Evolutionary conservation across 176 grass and related monocot genomes (phyloP), one percentile per base, ranked within the genome.

Genomic region (Elymus sibiricus): DNA sequence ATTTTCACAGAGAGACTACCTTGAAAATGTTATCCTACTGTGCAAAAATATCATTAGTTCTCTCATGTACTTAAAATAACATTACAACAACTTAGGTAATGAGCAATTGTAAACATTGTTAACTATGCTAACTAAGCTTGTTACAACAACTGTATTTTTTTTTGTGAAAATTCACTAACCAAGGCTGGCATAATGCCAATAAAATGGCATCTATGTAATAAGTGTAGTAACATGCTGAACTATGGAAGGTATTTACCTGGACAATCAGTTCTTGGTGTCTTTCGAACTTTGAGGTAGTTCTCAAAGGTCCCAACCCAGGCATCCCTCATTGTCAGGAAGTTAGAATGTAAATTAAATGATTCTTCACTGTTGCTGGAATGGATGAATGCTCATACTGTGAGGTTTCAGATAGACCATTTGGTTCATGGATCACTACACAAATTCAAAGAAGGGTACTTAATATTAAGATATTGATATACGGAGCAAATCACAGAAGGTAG

Each of bases 311-410:
- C 93, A 66, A 90, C 91, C 93, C 95, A 95, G 86, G 89, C 91
- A 72, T 98, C 95, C 83, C 91, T 93, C 88, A 94, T 98, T 46
- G 95, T 98, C 19, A 98, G 91, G 60, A 87, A 98, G 74, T 95
- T 93, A 21, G 93, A 91, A 53, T 95, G 89, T 59, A 98, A 89
- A 88, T 94, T 94, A 86, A 98, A 98, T 22, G 84, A 65, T 92
- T 93, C 86, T 95, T 95, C 5, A 98, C 90, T 2, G 90, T 95
- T 78, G 93, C 76, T 60, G 91, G 91, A 70, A 98, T 89, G 2
- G 95, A 98, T 7, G 93, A 98, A 79, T 98, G 95, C 78, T 98
- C 95, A 73, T 87, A 95, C 22, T 95, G 90, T 4, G 95, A 98
- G 29, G 64, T 58, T 12, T 80, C 53, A 9, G 51, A 63, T 11